These are phyloP conservation scores for Daedalea quercina DNA, from an alignment of 768 basidiomycete species.

Conservation along the genomic window DNA sequence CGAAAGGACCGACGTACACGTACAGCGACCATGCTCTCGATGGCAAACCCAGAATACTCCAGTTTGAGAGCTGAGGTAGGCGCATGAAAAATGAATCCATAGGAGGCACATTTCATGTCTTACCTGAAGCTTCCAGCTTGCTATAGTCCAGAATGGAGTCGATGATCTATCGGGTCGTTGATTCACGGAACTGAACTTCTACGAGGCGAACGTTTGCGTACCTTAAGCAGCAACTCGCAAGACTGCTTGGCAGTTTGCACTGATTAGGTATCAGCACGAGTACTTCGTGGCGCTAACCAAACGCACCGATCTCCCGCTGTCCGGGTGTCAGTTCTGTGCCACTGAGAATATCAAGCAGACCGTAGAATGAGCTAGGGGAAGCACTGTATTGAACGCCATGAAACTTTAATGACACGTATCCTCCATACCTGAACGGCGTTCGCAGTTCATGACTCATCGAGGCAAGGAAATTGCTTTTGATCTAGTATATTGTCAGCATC, in stretches of 20 bases:
- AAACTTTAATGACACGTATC: no score
- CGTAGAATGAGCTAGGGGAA: conserved; percentile 58
- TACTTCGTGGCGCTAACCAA: no score
- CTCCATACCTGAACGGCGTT: conserved; percentile 71
- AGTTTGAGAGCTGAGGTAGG: conserved; percentile 51
- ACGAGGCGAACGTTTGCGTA: conserved; percentile 21
- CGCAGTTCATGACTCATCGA: conserved; percentile 74
- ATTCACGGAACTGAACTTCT: neutral
- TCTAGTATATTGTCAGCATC: conserved; percentile 30
- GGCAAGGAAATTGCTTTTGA: conserved; percentile 72
- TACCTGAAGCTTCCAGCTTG: conserved; percentile 71
- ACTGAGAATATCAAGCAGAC: conserved; percentile 65
- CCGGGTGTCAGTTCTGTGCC: conserved; percentile 64
- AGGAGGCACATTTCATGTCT: no score
- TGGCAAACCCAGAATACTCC: conserved; percentile 57
- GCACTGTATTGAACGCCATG: neutral
- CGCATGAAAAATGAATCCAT: conserved; percentile 12
- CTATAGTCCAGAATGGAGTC: conserved; percentile 77
- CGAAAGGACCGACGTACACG: conserved; percentile 13
- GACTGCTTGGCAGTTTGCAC: conserved; percentile 77
- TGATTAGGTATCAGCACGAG: conserved; percentile 15
- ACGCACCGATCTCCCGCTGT: conserved; percentile 61
- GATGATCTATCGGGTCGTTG: conserved; percentile 47
- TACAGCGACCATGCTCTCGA: conserved; percentile 69
- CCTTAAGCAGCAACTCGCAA: conserved; percentile 68